Conservation (phyloP, 345 rosid genomes). For the Arabis hirsuta region DNA sequence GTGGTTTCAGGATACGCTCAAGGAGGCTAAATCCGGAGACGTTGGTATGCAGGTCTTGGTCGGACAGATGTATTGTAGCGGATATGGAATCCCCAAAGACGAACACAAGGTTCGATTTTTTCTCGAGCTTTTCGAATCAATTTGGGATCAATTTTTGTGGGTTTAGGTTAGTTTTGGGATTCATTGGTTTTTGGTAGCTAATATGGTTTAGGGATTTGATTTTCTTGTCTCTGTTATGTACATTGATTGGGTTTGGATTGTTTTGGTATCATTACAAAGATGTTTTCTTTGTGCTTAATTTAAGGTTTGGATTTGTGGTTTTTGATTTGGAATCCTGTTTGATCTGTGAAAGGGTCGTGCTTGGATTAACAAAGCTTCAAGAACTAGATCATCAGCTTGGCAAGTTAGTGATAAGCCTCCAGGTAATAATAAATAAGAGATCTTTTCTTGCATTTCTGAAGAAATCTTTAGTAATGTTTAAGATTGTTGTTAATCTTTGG, state of each 20-base stretch:
- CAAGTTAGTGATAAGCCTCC: slow-evolving; percentile 68
- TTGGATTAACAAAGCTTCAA: slow-evolving; percentile 80
- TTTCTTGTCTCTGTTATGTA: slow-evolving; percentile 12
- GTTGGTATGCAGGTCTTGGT: slow-evolving; percentile 76
- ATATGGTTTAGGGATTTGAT: neutral
- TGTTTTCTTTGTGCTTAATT: neutral
- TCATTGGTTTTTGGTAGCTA: neutral
- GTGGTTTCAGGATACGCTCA: slow-evolving; percentile 83
- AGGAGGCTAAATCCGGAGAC: slow-evolving; percentile 78
- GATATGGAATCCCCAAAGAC: slow-evolving; percentile 78
- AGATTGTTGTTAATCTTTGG: neutral
- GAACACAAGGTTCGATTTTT: slow-evolving; percentile 56
- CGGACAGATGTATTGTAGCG: slow-evolving; percentile 82
- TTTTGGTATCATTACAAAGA: neutral
- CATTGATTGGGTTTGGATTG: slow-evolving; percentile 10
- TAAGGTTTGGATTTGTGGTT: neutral
- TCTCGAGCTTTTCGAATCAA: neutral
- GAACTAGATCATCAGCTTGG: slow-evolving; percentile 63
- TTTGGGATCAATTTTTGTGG: neutral
- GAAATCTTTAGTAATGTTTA: neutral
- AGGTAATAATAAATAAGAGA: slow-evolving; percentile 50
- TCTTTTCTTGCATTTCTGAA: slow-evolving; percentile 1
- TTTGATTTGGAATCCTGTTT: neutral
- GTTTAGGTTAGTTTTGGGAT: slow-evolving; percentile 8
- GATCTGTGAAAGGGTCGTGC: slow-evolving; percentile 59